Conservation (phyloP, 768 basidiomycete genomes). For the Chalciporus chontae region DNA sequence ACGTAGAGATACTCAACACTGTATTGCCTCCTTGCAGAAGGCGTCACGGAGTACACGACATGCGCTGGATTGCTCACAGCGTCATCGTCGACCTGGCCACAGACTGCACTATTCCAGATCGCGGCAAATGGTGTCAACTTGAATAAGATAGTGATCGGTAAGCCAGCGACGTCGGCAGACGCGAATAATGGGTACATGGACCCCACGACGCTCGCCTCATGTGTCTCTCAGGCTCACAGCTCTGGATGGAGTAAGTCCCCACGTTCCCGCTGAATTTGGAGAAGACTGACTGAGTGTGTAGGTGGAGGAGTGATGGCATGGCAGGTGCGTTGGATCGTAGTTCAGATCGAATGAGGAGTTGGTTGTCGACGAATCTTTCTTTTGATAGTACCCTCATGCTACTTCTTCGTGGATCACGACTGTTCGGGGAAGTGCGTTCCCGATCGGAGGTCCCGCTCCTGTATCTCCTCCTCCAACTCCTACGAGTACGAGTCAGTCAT, state of each 20-base stretch:
- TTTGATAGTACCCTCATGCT: conserved; percentile 33
- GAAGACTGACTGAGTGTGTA: conserved; percentile 6
- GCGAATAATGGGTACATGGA: conserved; percentile 54
- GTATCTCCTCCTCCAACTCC: neutral
- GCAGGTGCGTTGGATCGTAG: conserved; percentile 26
- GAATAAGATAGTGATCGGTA: conserved; percentile 52
- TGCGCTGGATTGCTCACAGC: conserved; percentile 36
- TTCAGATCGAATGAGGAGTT: too few relatives aligned
- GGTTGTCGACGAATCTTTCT: neutral
- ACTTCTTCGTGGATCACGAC: conserved; percentile 35
- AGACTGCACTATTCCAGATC: conserved; percentile 46
- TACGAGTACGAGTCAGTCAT: neutral
- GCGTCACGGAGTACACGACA: conserved; percentile 33
- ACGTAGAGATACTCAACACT: neutral
- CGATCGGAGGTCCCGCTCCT: too few relatives aligned
- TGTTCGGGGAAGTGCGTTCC: conserved; percentile 34
- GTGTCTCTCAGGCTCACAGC: conserved; percentile 54
- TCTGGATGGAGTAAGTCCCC: conserved; percentile 65
- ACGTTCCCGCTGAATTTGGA: neutral
- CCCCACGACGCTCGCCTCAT: conserved; percentile 50
- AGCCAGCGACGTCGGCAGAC: conserved; percentile 40
- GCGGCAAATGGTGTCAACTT: conserved; percentile 39
- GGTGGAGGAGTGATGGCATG: conserved; percentile 39
- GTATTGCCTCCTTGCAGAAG: conserved; percentile 25
- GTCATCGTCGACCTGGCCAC: conserved; percentile 40